Evolutionary conservation across 495 filamentous ascomycete species (phyloP), one percentile per base, ranked within the genome.

Genomic region (Talaromyces nanjingensis): DNA sequence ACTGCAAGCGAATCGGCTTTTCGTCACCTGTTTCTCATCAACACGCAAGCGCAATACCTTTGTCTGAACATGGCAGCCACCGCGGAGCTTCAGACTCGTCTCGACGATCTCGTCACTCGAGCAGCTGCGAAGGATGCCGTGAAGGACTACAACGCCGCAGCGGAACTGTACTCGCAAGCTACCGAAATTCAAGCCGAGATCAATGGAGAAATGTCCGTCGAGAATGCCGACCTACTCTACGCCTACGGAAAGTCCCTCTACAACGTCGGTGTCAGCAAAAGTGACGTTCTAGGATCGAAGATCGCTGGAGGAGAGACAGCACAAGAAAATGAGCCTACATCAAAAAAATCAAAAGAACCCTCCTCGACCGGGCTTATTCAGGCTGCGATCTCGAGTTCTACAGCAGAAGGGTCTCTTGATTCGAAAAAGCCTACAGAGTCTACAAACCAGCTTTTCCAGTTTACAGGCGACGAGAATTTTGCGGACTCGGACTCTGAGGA

Each of bases 391-490:
- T 64, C 71, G 16, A 63, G 67, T 29, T 58, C 67, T 16, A 37
- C 62, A 3, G 63, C 63, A 8, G 65, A 71, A 12, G 69, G 66
- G 42, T 64, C 73, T 63, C 65, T 76, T 25, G 64, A 75, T 64
- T 74, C 67, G 47, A 68, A 72, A 18, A 71, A 75, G 20, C 60
- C 68, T 11, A 66, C 47, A 47, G 70, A 68, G 8, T 29, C 63
- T 31, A 60, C 71, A 27, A 67, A 68, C 42, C 83, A 91, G 1
- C 84, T 89, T 59, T 97, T 98, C 73, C 90, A 94, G 65, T 96
- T 98, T 68, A 90, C 87, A 1, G 96, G 96, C 52, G 94, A 97
- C 67, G 93, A 97, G 73, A 92, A 96, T 69, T 96, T 89, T 75
- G 91, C 91, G 39, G 85, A 86, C 57, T 84, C 81, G 2, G 89